Conservation (phyloP, 176 grass and related monocot species). For the Urochloa ruziziensis region DNA sequence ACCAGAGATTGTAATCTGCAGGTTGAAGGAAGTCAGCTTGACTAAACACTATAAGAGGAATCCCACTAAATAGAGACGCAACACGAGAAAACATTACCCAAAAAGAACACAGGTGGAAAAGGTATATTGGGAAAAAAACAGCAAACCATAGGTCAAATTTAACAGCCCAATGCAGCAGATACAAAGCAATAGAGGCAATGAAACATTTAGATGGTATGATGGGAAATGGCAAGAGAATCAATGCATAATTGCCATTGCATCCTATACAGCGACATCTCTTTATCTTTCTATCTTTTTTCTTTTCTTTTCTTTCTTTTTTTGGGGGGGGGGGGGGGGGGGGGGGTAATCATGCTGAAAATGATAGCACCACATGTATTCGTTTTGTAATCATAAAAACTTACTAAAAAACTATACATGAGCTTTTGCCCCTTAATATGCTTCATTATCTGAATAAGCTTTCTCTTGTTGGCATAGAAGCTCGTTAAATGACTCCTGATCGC, state of each 20-base stretch:
- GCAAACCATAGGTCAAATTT: background rate
- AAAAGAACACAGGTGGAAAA: conserved; percentile 10
- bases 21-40: conserved; percentile 36
- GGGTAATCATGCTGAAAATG: background rate
- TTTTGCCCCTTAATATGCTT: conserved; percentile 12
- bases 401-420: background rate
- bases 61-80: background rate
- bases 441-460: background rate
- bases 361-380: background rate
- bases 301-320: too few species aligned
- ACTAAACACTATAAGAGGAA: conserved; percentile 7
- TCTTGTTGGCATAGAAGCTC: background rate
- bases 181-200: background rate
- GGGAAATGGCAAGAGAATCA: background rate
- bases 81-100: background rate
- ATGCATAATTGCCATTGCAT: background rate
- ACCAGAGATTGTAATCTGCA: conserved; percentile 74
- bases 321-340: too few species aligned
- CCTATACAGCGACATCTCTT: background rate
- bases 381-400: conserved; percentile 5
- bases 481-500: background rate
- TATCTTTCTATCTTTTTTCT: background rate
- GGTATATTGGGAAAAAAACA: background rate
- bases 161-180: background rate
- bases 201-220: background rate